Evolutionary conservation across 2,329 filamentous ascomycete species (phyloP), one percentile per base, ranked within the genome.

Genomic region (Dactylellina cionopaga): DNA sequence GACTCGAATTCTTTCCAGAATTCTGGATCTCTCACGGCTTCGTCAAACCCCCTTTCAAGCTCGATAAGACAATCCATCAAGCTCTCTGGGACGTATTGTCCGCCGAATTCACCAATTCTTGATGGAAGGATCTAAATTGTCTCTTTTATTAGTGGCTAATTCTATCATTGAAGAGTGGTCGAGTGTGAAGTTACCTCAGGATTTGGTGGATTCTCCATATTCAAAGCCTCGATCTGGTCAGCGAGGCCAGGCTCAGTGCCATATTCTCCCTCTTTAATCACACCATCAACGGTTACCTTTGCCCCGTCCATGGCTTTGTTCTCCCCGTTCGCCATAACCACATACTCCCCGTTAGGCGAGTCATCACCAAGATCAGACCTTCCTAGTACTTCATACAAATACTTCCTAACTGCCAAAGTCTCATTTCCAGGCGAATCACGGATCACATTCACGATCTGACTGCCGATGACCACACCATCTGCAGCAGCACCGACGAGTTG

Each of bases 1-100:
- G 92, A 92, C 75, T 92, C 87, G 83, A 92, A 99, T 82, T 99
- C 95, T 79, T 96, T 91, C 95, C 95, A 99, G 85, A 99, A 99
- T 60, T 87, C 85, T 3, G 92, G 90, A 79, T 98, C 94, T 75
- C 96, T 88, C 78, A 89, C 89, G 72, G 95, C 92, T 77, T 90
- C 83, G 77, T 95, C 89, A 84, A 99, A 99, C 31, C 94, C 95
- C 25, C 88, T 87, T 81, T 99, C 94, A 4, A 99, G 86, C 81
- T 99, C 88, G 0, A 89, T 89, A 69, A 99, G 83, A 79, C 94
- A 98, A 82, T 98, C 94, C 94, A 99, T 98, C 73, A 99, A 86
- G 17, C 92, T 95, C 81, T 99, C 95, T 0, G 95, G 95, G 1
- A 99, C 95, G 79, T 97, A 99, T 81, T 98, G 94, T 13, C 95